phyloP scores from a whole-genome alignment of 768 basidiomycete species.

The Agrocybe praecox region DNA sequence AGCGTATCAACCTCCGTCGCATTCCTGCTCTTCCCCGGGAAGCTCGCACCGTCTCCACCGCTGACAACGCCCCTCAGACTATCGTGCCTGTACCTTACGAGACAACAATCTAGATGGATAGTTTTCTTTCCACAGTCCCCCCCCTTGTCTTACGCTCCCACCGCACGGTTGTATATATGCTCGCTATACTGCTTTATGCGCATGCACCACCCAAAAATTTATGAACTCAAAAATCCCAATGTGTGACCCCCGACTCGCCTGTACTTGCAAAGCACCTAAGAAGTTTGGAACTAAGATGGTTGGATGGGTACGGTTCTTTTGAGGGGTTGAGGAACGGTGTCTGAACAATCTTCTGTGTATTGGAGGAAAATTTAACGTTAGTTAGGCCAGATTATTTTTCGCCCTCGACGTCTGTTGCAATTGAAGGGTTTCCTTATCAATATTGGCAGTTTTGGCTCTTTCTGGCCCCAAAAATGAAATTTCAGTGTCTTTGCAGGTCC shows the following conservation, averaged over 20 bases:
- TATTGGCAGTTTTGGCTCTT: not conserved
- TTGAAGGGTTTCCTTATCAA: not conserved
- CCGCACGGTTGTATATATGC: slow-evolving; percentile 25
- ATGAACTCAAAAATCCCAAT: slow-evolving; percentile 14
- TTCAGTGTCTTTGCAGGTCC: not conserved
- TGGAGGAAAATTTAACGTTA: not conserved
- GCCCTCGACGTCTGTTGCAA: not conserved
- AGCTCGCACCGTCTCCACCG: slow-evolving; percentile 70
- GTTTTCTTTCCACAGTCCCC: slow-evolving; percentile 19
- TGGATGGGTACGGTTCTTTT: not conserved
- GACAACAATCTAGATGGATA: slow-evolving; percentile 82
- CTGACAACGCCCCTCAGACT: slow-evolving; percentile 86
- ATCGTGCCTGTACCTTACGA: slow-evolving; percentile 93
- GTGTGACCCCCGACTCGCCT: not conserved
- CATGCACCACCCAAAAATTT: slow-evolving; percentile 24
- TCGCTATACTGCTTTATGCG: slow-evolving; percentile 25
- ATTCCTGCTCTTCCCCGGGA: slow-evolving; percentile 82
- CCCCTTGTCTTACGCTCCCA: slow-evolving; percentile 17
- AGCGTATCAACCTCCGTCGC: slow-evolving; percentile 84
- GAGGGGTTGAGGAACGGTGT: not conserved
- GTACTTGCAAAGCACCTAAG: not conserved
- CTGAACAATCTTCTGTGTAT: not conserved
- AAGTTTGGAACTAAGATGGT: not conserved
- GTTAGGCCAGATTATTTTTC: not conserved
- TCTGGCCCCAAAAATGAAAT: not conserved